Evolutionary conservation across 176 grass and related monocot species (phyloP), one percentile per base, ranked within the genome.

Genomic region (Lolium multiflorum): DNA sequence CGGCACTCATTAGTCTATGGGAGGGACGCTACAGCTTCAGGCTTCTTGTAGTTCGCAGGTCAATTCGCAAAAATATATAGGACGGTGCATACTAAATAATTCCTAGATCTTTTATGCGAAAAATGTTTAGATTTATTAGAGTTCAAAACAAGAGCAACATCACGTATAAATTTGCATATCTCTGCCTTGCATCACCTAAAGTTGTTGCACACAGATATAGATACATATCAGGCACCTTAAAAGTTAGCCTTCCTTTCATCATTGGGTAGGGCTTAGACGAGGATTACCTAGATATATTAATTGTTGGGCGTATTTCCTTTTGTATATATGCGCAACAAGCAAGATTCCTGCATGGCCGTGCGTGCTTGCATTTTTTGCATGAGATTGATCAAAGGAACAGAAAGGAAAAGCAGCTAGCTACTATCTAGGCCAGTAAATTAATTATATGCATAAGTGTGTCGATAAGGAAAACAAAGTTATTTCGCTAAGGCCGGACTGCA

Each of bases 231-330:
- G 74, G 3, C 49, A 67, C 68, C 81, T 84, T 63, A 80, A 87
- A 87, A 83, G 58, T 66, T 82, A 59, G n/a, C 58, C 56, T 46
- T 63, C 68, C 65, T 80, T 87, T 80, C 89, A 87, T 76, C 81
- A 76, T 87, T 70, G 67, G 41, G 39, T 26, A 82, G 18, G 41
- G 51, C 88, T 70, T 61, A 70, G 67, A 76, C 63, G 37, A 22
- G 31, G 24, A 71, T 47, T 81, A 28, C 59, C 87, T 65, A 38
- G 25, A 77, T 65, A 13, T 25, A 35, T 74, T 46, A 55, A 50
- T 25, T 50, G 43, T 16, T 28, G 15, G 48, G 14, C 1, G 80
- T 61, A 59, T 71, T 81, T 79, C 5, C 18, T 11, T 76, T 54
- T 18, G 22, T 62, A 37, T 78, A n/a, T 25, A 69, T 31, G 60